A percentile compares a stretch with the other conserved stretches of the same genome.
Conservation (phyloP, 208 protist genomes). For the Vickermania ingenoplastis region DNA sequence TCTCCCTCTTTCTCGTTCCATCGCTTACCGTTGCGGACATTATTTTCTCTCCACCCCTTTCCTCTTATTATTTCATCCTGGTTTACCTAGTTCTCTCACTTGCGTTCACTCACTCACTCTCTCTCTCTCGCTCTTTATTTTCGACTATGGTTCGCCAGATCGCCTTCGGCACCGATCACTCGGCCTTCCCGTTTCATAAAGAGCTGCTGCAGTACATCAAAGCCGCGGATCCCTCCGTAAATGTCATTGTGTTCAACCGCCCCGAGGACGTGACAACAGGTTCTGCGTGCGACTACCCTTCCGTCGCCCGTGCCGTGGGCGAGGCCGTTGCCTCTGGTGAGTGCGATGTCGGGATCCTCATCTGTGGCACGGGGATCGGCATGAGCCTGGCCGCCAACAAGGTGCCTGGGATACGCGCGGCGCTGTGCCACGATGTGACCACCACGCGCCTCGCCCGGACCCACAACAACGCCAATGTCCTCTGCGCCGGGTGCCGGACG, state of each 20-base stretch:
- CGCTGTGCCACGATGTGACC: conserved; percentile 89
- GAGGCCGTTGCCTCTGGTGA: conserved; percentile 47
- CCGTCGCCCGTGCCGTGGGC: conserved; percentile 70
- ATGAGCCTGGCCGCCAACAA: conserved; percentile 95
- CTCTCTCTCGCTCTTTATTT: too few relatives aligned
- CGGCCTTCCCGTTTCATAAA: conserved; percentile 17
- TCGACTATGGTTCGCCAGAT: conserved; percentile 21
- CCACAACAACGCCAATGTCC: conserved; percentile 92
- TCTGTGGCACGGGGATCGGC: conserved; percentile 93
- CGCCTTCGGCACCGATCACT: conserved; percentile 87
- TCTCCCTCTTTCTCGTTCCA: too few relatives aligned
- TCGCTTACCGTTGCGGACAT: too few relatives aligned
- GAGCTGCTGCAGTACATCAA: conserved; percentile 60
- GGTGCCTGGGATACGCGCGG: conserved; percentile 82
- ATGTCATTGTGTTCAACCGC: conserved; percentile 50
- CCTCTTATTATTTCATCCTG: too few relatives aligned
- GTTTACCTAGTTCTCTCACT: too few relatives aligned
- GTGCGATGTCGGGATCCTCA: conserved; percentile 69
- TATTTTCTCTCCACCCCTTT: too few relatives aligned
- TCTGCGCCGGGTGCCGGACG: conserved; percentile 83
- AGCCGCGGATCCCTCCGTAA: conserved; percentile 24
- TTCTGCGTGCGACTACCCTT: conserved; percentile 85
- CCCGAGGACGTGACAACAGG: neutral
- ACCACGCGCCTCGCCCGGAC: conserved; percentile 71
- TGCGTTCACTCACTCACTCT: too few relatives aligned